A percentile compares a stretch with the other conserved stretches of the same genome.
phyloP scores from a whole-genome alignment of 495 filamentous ascomycete species.

The Lichina pygmaea region DNA sequence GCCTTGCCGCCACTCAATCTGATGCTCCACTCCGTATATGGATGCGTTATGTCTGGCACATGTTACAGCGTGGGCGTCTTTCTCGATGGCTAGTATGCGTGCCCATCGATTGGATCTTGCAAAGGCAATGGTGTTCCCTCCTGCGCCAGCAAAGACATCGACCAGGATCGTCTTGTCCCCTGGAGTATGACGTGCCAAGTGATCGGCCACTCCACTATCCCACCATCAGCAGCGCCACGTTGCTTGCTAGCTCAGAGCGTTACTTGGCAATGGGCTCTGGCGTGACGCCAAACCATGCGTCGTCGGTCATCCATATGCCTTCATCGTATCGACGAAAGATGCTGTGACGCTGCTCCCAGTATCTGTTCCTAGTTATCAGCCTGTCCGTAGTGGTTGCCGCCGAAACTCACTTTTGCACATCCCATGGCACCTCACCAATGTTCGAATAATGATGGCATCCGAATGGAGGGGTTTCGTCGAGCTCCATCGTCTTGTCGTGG shows the following conservation, averaged over 20 bases:
- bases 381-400: background rate
- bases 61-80: constrained; percentile 40
- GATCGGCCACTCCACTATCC: constrained; percentile 46
- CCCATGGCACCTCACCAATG: constrained; percentile 37
- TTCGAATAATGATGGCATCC: constrained; percentile 37
- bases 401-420: constrained; percentile 40
- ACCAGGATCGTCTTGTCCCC: constrained; percentile 31
- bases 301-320: constrained; percentile 70
- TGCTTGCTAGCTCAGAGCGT: background rate
- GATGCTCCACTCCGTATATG: constrained; percentile 54
- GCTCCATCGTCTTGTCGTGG: background rate
- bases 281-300: constrained; percentile 90
- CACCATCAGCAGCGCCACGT: background rate
- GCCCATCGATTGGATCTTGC: constrained; percentile 51
- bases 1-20: constrained; percentile 62
- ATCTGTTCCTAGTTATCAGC: constrained; percentile 22
- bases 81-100: constrained; percentile 69
- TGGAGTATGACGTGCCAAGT: constrained; percentile 29
- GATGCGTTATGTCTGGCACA: constrained; percentile 85
- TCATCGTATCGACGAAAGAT: constrained; percentile 65
- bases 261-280: constrained; percentile 75
- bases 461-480: constrained; percentile 14
- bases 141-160: constrained; percentile 75
- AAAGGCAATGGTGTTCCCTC: constrained; percentile 88
- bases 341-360: constrained; percentile 64